Conservation (phyloP, 225 moss, liverwort and hornwort genomes). For the Thuidium tamariscinum region DNA sequence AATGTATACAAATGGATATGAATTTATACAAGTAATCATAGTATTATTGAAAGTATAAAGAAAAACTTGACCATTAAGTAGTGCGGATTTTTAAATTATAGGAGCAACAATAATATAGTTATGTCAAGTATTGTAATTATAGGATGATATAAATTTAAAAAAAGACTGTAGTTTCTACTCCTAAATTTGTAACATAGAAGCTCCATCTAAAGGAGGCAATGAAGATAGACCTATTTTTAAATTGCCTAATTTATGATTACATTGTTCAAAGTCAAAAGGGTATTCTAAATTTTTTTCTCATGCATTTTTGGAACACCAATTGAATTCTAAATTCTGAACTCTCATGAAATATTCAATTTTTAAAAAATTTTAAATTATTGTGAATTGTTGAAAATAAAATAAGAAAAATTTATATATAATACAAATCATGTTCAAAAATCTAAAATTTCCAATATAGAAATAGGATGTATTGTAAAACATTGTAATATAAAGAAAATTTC, state of each 20-base stretch:
- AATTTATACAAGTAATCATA: too few species aligned
- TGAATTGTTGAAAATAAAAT: not conserved
- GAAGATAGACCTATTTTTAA: accelerated
- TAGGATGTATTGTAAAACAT: not conserved
- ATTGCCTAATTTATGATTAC: not conserved
- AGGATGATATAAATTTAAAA: too few species aligned
- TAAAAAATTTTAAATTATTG: not conserved
- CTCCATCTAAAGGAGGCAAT: not conserved
- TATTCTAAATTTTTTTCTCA: not conserved
- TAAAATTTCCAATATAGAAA: not conserved
- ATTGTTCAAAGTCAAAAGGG: not conserved
- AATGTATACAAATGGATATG: too few species aligned
- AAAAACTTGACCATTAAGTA: too few species aligned
- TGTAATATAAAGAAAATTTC: not conserved
- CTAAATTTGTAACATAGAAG: too few species aligned
- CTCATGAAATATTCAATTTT: not conserved
- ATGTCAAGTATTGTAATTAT: too few species aligned
- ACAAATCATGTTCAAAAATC: not conserved
- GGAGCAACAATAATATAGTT: too few species aligned
- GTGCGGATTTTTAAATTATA: too few species aligned
- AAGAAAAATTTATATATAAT: not conserved
- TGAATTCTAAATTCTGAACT: not conserved
- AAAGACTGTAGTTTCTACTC: too few species aligned
- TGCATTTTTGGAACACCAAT: accelerated
- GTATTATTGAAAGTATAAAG: too few species aligned